Evolutionary conservation across 2,329 filamentous ascomycete species (phyloP).

Genomic region (Penicillium sp.): DNA sequence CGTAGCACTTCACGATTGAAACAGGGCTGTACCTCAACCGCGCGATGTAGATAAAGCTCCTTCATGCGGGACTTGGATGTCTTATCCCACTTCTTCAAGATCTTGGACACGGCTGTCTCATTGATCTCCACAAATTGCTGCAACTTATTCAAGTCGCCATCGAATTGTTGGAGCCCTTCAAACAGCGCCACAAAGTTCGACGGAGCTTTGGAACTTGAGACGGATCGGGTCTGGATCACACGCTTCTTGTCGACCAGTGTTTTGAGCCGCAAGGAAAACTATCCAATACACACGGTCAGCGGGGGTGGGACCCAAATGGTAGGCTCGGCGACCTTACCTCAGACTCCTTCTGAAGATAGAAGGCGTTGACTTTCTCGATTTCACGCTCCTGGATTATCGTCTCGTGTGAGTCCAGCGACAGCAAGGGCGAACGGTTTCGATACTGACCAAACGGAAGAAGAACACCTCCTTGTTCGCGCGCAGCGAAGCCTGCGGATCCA

Average conservation of each 20-base stretch:
- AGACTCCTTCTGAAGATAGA: slow-evolving; percentile 96
- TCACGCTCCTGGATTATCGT: slow-evolving; percentile 78
- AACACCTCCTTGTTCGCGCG: slow-evolving; percentile 98
- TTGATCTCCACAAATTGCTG: slow-evolving; percentile 98
- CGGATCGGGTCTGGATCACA: slow-evolving; percentile 74
- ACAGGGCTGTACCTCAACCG: slow-evolving; percentile 95
- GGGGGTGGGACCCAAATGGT: neutral
- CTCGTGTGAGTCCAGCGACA: slow-evolving; percentile 2
- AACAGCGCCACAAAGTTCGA: slow-evolving; percentile 92
- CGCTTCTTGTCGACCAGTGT: slow-evolving; percentile 94
- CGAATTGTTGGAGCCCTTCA: slow-evolving; percentile 96
- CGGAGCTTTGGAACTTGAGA: slow-evolving; percentile 77
- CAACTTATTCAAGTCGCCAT: slow-evolving; percentile 92
- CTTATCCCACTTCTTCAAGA: slow-evolving; percentile 99
- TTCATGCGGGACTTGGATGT: slow-evolving; percentile 98
- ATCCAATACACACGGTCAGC: neutral
- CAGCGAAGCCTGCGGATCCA: slow-evolving; percentile 79
- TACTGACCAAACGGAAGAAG: slow-evolving; percentile 85
- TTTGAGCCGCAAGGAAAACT: slow-evolving; percentile 91
- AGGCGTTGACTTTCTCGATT: slow-evolving; percentile 96
- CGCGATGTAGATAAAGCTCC: slow-evolving; percentile 90
- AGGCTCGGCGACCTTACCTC: slow-evolving; percentile 61
- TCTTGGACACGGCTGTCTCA: slow-evolving; percentile 96
- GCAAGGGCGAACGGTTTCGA: neutral
- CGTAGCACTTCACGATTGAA: slow-evolving; percentile 98